Conservation (phyloP, 148 eudicot genomes). For the Persicaria maculosa region DNA sequence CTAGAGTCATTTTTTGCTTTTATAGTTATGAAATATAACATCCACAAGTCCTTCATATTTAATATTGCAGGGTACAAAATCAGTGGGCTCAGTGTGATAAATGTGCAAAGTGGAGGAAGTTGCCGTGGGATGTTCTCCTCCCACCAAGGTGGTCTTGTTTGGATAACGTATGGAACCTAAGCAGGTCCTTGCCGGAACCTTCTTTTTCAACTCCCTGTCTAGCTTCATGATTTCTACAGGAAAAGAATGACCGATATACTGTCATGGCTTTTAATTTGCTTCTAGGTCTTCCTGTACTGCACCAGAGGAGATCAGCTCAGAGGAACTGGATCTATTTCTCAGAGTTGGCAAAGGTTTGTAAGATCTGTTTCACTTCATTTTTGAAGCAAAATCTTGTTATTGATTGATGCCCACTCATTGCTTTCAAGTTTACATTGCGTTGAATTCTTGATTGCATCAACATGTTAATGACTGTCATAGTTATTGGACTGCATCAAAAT, state of each 20-base stretch:
- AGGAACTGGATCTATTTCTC: constrained; percentile 43
- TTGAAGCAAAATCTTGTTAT: neutral
- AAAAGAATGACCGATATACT: neutral
- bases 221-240: neutral
- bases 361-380: constrained; percentile 12
- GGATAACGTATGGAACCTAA: constrained; percentile 69
- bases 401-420: neutral
- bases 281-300: constrained; percentile 69
- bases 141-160: constrained; percentile 83
- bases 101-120: constrained; percentile 82
- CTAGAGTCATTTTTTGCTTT: neutral
- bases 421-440: neutral
- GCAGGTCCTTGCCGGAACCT: constrained; percentile 36
- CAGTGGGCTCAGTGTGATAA: constrained; percentile 93
- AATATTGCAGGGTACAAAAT: constrained; percentile 55
- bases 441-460: neutral
- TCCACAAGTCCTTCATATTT: neutral
- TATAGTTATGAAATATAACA: neutral
- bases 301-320: constrained; percentile 49
- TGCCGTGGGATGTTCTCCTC: constrained; percentile 63
- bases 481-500: neutral
- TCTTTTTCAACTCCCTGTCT: neutral
- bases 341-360: constrained; percentile 49
- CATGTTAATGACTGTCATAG: neutral
- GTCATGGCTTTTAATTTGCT: constrained; percentile 7